Evolutionary conservation across 1,284 basidiomycete genomes (phyloP), one percentile per base, ranked within the genome.

Genomic region (Termitomyces sp.): DNA sequence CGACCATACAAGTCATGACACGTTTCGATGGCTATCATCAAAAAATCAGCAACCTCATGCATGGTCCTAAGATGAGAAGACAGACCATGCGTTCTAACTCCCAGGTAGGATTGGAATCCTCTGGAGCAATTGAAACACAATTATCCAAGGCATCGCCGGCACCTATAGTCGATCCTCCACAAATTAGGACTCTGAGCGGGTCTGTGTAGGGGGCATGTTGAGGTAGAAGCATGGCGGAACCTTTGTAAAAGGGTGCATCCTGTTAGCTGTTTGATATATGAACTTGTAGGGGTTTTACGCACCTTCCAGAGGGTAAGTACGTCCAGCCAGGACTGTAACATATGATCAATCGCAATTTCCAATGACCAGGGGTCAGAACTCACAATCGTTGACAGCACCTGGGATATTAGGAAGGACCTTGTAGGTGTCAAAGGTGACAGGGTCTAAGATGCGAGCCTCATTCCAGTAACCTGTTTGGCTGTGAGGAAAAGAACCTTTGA

Each of bases 221-320:
- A 5, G 88, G 90, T 15, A 92, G 72, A 12, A 90, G 67, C 26
- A 88, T 78, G 0, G 83, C 80, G 1, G 86, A 76, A 8, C 87
- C 68, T 70, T 30, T 12, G 39, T 50, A 8, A 45, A 30, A 34
- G 5, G 1, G n/a, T 38, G 56, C 9, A 51, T 39, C 15, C 13
- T 49, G 24, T 43, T 38, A 30, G 24, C 15, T 5, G 24, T 26
- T 28, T 24, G 17, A 6, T n/a, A 12, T 1, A 40, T 8, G 24
- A 9, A 17, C 13, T 21, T 44, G 40, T 53, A 19, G n/a, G 5
- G 6, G 3, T 3, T 19, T 33, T 33, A 47, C 55, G 12, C 36
- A 64, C 70, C 88, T 64, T 87, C 83, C 64, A 88, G 75, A 1
- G 90, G 90, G 62, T 92, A 93, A 2, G 86, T 86, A 24, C 90